Evolutionary conservation across 2,329 filamentous ascomycete genomes (phyloP).

Genomic region (Polytolypa hystricis): DNA sequence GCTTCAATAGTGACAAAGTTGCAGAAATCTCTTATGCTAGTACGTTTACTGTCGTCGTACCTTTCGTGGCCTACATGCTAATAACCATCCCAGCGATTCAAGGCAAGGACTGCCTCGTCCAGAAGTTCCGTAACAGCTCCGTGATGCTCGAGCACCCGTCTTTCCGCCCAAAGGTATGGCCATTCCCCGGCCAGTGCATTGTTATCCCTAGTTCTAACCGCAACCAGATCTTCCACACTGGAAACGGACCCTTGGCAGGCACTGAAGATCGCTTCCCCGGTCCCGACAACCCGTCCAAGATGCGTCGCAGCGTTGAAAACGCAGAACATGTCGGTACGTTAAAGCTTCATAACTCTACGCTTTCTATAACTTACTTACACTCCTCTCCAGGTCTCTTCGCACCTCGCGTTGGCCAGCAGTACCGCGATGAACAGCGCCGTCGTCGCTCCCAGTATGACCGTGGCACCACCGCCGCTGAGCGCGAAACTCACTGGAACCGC

Average conservation of each 20-base stretch:
- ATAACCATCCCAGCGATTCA: slow-evolving; percentile 58
- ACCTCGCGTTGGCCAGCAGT: slow-evolving; percentile 62
- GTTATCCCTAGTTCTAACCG: slow-evolving; percentile 37
- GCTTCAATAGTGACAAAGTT: slow-evolving; percentile 72
- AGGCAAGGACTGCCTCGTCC: slow-evolving; percentile 77
- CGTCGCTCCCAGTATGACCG: slow-evolving; percentile 71
- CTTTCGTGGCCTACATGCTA: slow-evolving; percentile 13
- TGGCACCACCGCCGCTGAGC: slow-evolving; percentile 60
- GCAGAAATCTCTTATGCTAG: slow-evolving; percentile 94
- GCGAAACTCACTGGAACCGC: slow-evolving; percentile 34
- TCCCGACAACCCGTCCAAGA: slow-evolving; percentile 76
- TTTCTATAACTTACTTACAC: slow-evolving; percentile 8
- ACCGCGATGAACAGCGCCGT: slow-evolving; percentile 63
- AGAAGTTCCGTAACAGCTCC: slow-evolving; percentile 93
- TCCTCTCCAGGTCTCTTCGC: slow-evolving; percentile 59
- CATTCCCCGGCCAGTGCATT: background rate
- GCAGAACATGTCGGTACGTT: slow-evolving; percentile 67
- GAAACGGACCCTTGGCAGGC: slow-evolving; percentile 46
- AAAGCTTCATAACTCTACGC: slow-evolving; percentile 4
- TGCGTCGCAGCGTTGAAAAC: slow-evolving; percentile 78
- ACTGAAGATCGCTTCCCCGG: slow-evolving; percentile 64
- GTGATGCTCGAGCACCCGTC: slow-evolving; percentile 80
- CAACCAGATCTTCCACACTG: slow-evolving; percentile 44
- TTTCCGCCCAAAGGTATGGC: slow-evolving; percentile 68
- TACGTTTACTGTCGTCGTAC: slow-evolving; percentile 34